phyloP scores from a whole-genome alignment of 345 rosid species.

The Melastoma malabathricum region DNA sequence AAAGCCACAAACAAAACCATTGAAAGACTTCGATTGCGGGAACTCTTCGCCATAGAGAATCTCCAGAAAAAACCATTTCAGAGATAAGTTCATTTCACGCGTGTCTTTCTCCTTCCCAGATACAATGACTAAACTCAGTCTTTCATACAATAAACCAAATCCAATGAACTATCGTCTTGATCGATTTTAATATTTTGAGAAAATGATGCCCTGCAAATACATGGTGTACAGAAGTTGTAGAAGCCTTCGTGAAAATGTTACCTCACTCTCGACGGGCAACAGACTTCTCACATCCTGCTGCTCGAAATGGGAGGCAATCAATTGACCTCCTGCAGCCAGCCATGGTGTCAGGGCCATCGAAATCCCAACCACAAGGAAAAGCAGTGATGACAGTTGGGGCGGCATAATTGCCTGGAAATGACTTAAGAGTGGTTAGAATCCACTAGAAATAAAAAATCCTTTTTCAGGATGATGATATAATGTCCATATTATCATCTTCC shows the following conservation, averaged over 20 bases:
- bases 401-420: conserved; percentile 83
- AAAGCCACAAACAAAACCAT: too few relatives aligned
- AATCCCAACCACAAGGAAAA: conserved; percentile 89
- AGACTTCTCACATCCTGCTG: conserved; percentile 88
- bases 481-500: too few relatives aligned
- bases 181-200: too few relatives aligned
- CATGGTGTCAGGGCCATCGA: conserved; percentile 97
- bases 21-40: too few relatives aligned
- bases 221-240: neutral
- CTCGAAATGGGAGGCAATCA: conserved; percentile 93
- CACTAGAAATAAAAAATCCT: neutral
- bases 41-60: too few relatives aligned
- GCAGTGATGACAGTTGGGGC: conserved; percentile 74
- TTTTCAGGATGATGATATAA: neutral
- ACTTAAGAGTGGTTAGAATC: neutral
- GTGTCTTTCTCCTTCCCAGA: too few relatives aligned
- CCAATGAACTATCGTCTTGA: too few relatives aligned
- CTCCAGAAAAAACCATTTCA: too few relatives aligned
- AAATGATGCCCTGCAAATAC: neutral
- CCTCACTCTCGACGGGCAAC: conserved; percentile 95
- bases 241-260: conserved; percentile 13
- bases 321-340: conserved; percentile 98
- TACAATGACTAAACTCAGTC: too few relatives aligned
- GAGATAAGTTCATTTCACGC: too few relatives aligned
- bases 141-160: too few relatives aligned